Evolutionary conservation across 2,329 filamentous ascomycete genomes (phyloP), one percentile per base, ranked within the genome.

Genomic region (Nigrospora oryzae): DNA sequence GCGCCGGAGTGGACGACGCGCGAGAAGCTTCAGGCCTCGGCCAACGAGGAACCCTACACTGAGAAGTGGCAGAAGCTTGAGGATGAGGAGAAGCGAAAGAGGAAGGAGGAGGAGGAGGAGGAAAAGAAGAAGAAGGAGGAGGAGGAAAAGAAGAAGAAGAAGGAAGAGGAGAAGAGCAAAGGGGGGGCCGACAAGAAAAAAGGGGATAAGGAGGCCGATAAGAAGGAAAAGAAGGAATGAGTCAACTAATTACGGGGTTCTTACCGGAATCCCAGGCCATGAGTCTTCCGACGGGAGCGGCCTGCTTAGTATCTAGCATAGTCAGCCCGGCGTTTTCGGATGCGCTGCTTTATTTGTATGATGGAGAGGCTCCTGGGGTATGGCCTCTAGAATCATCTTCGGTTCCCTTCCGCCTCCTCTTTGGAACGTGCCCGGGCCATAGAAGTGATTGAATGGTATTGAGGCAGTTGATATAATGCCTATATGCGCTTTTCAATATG

Each of bases 1-100:
- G 55, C 56, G 31, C 58, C 62, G 10, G 58, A 61, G 15, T 57
- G 67, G 33, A 61, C 60, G 7, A 65, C 64, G 2, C 45, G 75
- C 38, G 59, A 69, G 31, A 68, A 62, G 43, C 58, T 75, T 43
- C 57, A 62, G 45, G 55, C 57, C 41, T 62, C 57, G n/a, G 55
- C 54, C 28, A 62, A 48, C n/a, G 55, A 45, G 46, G 50, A 63
- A 23, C 57, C 67, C 11, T 62, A 64, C 36, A 55, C 61, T 0
- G 62, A 62, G 36, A 62, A 77, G 51, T 77, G 73, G 73, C 59
- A 54, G 7, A 67, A 67, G 56, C 49, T 70, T 10, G 70, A 74
- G 49, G 70, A 73, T 49, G 66, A 53, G 49, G 52, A 62, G 38
- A 63, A 57, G 28, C 64, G 65, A 45, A 59, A 58, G 41, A 51